Base-by-base conservation (phyloP, 2,329 filamentous ascomycete species). In the Colletotrichum tropicicola region DNA sequence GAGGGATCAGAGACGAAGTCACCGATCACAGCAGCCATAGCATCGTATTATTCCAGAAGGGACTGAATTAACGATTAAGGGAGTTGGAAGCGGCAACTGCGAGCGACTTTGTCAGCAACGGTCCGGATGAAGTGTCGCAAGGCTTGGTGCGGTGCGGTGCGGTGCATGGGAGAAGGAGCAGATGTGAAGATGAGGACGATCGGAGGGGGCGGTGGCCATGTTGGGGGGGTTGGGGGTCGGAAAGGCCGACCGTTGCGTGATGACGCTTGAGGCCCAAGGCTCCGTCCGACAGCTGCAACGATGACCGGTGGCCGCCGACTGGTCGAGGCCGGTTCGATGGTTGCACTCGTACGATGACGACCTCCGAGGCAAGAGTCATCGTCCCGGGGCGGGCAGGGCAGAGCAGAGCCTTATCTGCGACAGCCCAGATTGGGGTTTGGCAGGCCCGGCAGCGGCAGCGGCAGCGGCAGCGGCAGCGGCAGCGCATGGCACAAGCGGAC, bases 1-100 rank as follows among this genome's bases (percentile, higher is more conserved):
- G 87, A 85, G 71, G 89, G 84, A 80, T 93, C 89, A 78, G 92
- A 87, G 80, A 89, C 88, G 82, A 89, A 89, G 83, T 95, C 92
- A 77, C 86, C 86, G 71, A 89, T 85, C 78, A 89, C 77, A 79
- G 87, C 83, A 74, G 87, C 88, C 88, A 90, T 90, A 80, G 78
- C 84, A 82, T 81, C 74, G 72, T 75, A 35, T 65, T 68, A 68
- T 70, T 53, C 67, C 65, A 65, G 58, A 28, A 37, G 13, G 17
- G 61, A 59, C 52, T 45, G 55, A 58, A 65, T 68, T 67, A 61
- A 30, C 32, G 56, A 71, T 66, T 70, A 70, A 17, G 45, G n/a
- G 30, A 25, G 13, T 54, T 19, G 58, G 63, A 49, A 53, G 47
- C 57, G 62, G 53, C 66, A 58, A 37, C 63, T 66, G 57, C 21